A percentile compares a stretch with the other conserved stretches of the same genome.
phyloP scores from a whole-genome alignment of 345 rosid genomes.

The Acer saccharum region DNA sequence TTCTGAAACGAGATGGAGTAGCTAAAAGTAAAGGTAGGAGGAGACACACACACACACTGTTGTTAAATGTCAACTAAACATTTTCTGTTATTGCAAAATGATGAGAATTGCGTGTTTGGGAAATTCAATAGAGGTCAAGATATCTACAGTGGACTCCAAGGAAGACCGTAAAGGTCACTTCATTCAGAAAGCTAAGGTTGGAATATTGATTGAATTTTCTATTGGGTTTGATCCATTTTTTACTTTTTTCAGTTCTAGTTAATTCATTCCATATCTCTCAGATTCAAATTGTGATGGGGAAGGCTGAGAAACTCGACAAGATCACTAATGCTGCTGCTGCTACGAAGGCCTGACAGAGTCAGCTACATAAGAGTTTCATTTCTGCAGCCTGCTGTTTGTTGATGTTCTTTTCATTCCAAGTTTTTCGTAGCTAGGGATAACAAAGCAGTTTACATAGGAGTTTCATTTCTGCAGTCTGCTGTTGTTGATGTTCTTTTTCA shows the following conservation, averaged over 20 bases:
- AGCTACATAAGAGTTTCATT: slow-evolving; percentile 5
- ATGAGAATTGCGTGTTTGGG: background rate
- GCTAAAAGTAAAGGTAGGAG: slow-evolving; percentile 29
- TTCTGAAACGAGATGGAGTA: slow-evolving; percentile 35
- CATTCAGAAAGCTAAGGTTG: slow-evolving; percentile 37
- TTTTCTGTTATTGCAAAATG: background rate
- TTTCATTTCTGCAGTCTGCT: slow-evolving; percentile 14
- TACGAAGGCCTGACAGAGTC: slow-evolving; percentile 7
- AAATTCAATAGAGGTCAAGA: slow-evolving; percentile 24
- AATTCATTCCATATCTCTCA: background rate
- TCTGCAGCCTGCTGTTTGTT: slow-evolving; percentile 4
- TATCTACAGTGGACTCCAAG: slow-evolving; percentile 24
- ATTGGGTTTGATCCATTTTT: background rate
- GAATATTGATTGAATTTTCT: background rate
- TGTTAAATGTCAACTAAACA: background rate
- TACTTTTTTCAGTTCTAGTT: background rate
- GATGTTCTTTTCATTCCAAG: background rate
- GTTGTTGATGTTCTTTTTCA: background rate
- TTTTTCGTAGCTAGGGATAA: background rate
- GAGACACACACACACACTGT: background rate
- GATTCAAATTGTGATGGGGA: slow-evolving; percentile 40
- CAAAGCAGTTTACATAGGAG: background rate
- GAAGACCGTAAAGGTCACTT: slow-evolving; percentile 18
- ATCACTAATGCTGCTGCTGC: background rate
- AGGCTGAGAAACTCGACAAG: slow-evolving; percentile 26